phyloP scores from a whole-genome alignment of 2,329 filamentous ascomycete species.

The Clonostachys sp. region DNA sequence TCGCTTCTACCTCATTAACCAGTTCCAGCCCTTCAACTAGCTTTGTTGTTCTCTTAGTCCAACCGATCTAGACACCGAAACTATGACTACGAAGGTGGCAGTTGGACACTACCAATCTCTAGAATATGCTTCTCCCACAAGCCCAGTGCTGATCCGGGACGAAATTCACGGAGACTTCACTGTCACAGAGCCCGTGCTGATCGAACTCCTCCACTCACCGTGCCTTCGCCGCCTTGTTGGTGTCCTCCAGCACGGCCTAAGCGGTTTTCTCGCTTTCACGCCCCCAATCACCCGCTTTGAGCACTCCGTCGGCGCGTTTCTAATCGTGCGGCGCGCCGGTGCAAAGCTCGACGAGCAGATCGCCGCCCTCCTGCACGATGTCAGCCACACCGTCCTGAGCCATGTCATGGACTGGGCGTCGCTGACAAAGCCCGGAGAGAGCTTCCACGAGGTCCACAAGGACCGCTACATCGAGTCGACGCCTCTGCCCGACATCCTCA shows the following conservation, averaged over 20 bases:
- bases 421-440: conserved; percentile 26
- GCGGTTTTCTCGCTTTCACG: conserved; percentile 22
- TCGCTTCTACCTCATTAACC: too few relatives aligned
- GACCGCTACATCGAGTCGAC: conserved; percentile 24
- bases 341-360: conserved; percentile 27
- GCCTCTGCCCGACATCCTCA: conserved; percentile 21
- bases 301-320: conserved; percentile 30
- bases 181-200: conserved; percentile 25
- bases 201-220: conserved; percentile 24
- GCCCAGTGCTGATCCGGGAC: conserved; percentile 16
- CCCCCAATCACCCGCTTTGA: conserved; percentile 28
- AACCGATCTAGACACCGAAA: too few relatives aligned
- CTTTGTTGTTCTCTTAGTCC: too few relatives aligned
- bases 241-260: conserved; percentile 29
- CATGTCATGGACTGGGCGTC: conserved; percentile 29
- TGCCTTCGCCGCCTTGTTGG: conserved; percentile 23
- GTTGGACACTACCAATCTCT: background rate
- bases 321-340: conserved; percentile 27
- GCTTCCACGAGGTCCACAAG: conserved; percentile 33
- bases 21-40: too few relatives aligned
- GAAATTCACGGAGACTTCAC: conserved; percentile 23
- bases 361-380: conserved; percentile 29
- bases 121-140: background rate
- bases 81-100: background rate
- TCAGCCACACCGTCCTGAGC: conserved; percentile 30